Percentiles rank a stretch among this genome's conserved stretches.
Conservation (phyloP, 768 basidiomycete genomes). For the Antrodiella citrinella region DNA sequence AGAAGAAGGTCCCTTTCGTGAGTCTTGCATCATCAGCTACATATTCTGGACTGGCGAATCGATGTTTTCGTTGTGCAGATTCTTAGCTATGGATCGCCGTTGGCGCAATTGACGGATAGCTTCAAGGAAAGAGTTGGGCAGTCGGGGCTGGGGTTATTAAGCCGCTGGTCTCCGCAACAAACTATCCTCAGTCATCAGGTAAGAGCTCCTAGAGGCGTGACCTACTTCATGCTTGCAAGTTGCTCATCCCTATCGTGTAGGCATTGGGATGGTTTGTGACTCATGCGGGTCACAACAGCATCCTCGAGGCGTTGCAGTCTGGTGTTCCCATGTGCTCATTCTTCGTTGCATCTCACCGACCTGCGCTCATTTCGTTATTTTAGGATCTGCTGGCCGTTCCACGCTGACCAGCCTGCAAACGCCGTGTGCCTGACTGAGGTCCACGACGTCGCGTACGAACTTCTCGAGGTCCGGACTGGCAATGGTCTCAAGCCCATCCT, state of each 20-base stretch:
- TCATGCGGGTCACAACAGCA: slow-evolving; percentile 19
- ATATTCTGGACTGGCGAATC: not conserved
- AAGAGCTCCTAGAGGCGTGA: not conserved
- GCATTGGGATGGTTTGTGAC: slow-evolving; percentile 20
- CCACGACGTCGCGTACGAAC: slow-evolving; percentile 13
- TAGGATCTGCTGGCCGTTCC: slow-evolving; percentile 23
- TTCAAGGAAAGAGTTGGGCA: slow-evolving; percentile 10
- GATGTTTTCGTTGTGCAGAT: slow-evolving; percentile 8
- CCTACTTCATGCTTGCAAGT: not conserved
- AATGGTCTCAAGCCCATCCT: slow-evolving; percentile 11
- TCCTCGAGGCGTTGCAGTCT: slow-evolving; percentile 13
- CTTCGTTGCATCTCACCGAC: not conserved
- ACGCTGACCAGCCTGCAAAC: slow-evolving; percentile 18
- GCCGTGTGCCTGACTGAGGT: slow-evolving; percentile 11
- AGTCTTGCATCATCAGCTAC: not conserved
- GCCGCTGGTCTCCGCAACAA: slow-evolving; percentile 19
- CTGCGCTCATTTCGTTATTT: not conserved
- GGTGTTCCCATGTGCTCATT: slow-evolving; percentile 16
- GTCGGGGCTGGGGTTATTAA: slow-evolving; percentile 13
- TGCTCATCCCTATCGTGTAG: slow-evolving; percentile 3
- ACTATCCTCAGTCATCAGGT: slow-evolving; percentile 17
- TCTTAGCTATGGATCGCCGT: slow-evolving; percentile 14
- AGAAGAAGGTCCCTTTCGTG: slow-evolving; percentile 18
- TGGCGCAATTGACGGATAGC: slow-evolving; percentile 9
- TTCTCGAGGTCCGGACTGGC: slow-evolving; percentile 16